These are phyloP conservation scores for Candida ipomoeae DNA, from an alignment of 805 yeast species.

Conservation along the genomic window DNA sequence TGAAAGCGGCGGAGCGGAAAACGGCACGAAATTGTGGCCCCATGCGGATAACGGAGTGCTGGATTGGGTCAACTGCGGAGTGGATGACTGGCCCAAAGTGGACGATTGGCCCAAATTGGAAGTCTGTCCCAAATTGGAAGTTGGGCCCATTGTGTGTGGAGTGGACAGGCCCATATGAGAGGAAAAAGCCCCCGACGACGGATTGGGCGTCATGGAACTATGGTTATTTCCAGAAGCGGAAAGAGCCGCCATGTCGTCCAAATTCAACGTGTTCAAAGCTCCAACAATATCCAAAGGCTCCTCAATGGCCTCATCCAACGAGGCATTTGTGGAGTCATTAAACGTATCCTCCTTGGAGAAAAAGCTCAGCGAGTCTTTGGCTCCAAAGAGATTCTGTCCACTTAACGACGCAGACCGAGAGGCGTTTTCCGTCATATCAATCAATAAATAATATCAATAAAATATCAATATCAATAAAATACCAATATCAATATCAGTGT, in stretches of 20 bases:
- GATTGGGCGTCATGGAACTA: conserved; percentile 27
- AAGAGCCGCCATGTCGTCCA: conserved; percentile 30
- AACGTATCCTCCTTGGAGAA: conserved; percentile 21
- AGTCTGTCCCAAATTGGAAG: no score
- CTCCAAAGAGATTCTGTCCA: conserved; percentile 11
- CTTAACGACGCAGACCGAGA: conserved; percentile 23
- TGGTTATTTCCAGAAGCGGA: conserved; percentile 7
- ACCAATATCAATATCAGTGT: no score
- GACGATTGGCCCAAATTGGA: no score
- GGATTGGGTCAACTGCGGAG: background rate
- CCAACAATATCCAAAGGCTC: conserved; percentile 43
- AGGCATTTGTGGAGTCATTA: conserved; percentile 8
- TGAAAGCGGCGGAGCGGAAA: conserved; percentile 36
- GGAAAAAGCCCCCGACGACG: conserved; percentile 20
- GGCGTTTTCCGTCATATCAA: background rate
- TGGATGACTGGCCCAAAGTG: conserved; percentile 12
- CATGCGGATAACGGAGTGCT: conserved; percentile 34
- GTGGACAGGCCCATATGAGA: background rate
- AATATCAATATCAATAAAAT: no score
- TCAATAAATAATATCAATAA: no score
- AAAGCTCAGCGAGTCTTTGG: conserved; percentile 15
- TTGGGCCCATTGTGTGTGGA: conserved; percentile 10
- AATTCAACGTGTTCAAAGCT: conserved; percentile 43
- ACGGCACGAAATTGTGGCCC: conserved; percentile 30
- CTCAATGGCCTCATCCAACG: conserved; percentile 10